These are phyloP conservation scores for Starmerella powellii DNA, from an alignment of 805 yeast species.

Conservation along the genomic window DNA sequence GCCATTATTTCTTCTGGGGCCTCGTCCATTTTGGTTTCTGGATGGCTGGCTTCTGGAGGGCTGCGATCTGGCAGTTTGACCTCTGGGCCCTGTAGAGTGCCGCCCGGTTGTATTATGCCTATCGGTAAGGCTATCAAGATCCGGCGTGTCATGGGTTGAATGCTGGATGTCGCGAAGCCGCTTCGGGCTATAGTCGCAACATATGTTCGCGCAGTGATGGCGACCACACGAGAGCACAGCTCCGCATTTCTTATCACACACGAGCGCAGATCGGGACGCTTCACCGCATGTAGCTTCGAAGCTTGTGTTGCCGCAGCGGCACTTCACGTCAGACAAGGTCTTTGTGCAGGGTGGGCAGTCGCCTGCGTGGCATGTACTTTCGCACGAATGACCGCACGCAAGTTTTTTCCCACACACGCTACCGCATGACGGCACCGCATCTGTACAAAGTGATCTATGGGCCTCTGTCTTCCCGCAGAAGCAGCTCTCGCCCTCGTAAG, in stretches of 20 bases:
- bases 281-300: conserved; percentile 21
- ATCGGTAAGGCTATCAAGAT: too few species aligned
- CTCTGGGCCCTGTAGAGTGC: too few species aligned
- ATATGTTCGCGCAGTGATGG: conserved; percentile 3
- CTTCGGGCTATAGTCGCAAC: conserved; percentile 8
- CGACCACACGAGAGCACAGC: conserved; percentile 9
- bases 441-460: conserved; percentile 12
- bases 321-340: background rate
- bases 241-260: conserved; percentile 4
- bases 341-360: conserved; percentile 9
- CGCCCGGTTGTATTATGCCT: too few species aligned
- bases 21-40: too few species aligned
- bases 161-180: too few species aligned
- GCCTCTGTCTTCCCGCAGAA: conserved; percentile 18
- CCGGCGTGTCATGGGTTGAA: too few species aligned
- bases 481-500: conserved; percentile 18
- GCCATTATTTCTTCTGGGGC: too few species aligned
- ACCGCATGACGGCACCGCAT: conserved; percentile 13
- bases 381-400: conserved; percentile 14
- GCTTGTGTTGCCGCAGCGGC: conserved; percentile 5
- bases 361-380: conserved; percentile 8
- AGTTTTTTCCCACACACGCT: conserved; percentile 11
- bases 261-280: background rate
- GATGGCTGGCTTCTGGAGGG: too few species aligned
- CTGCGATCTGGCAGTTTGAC: too few species aligned